These are phyloP conservation scores for Metschnikowia henanensis DNA, from an alignment of 805 yeast genomes.

Conservation along the genomic window DNA sequence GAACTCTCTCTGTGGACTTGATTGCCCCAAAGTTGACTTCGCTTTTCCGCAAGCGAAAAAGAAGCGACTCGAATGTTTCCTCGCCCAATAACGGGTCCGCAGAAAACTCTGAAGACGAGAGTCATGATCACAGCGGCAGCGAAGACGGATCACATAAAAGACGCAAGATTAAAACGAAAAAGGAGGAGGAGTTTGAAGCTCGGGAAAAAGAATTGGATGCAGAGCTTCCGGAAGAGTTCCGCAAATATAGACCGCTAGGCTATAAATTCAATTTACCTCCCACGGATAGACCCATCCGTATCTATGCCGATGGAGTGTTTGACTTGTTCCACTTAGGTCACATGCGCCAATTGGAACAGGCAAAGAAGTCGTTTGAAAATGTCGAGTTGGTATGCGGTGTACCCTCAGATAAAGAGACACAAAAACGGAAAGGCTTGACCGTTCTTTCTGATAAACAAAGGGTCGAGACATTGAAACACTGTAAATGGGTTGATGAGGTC, in stretches of 20 bases:
- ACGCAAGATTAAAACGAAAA: slow-evolving; percentile 26
- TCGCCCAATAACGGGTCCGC: slow-evolving; percentile 10
- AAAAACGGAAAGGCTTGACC: slow-evolving; percentile 88
- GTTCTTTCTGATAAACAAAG: slow-evolving; percentile 88
- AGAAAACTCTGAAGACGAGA: slow-evolving; percentile 11
- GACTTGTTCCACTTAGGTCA: slow-evolving; percentile 96
- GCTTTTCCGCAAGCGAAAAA: slow-evolving; percentile 22
- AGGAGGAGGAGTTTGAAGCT: slow-evolving; percentile 35
- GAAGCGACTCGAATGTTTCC: slow-evolving; percentile 16
- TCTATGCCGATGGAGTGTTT: slow-evolving; percentile 99
- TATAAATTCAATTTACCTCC: slow-evolving; percentile 82
- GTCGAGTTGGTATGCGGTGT: slow-evolving; percentile 87
- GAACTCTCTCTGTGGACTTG: slow-evolving; percentile 42
- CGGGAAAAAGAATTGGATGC: slow-evolving; percentile 63
- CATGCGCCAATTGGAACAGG: slow-evolving; percentile 96
- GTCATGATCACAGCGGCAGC: slow-evolving; percentile 4
- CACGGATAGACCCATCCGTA: slow-evolving; percentile 77
- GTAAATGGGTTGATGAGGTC: slow-evolving; percentile 98
- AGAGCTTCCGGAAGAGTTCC: slow-evolving; percentile 63
- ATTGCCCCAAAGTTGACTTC: slow-evolving; percentile 38
- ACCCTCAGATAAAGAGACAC: slow-evolving; percentile 89
- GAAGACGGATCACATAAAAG: slow-evolving; percentile 18
- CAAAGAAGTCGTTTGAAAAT: slow-evolving; percentile 86
- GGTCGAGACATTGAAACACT: slow-evolving; percentile 87
- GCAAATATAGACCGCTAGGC: slow-evolving; percentile 81